A percentile compares a stretch with the other conserved stretches of the same genome.
Conservation (phyloP, 495 filamentous ascomycete species). For the Tuber melanosporum region DNA sequence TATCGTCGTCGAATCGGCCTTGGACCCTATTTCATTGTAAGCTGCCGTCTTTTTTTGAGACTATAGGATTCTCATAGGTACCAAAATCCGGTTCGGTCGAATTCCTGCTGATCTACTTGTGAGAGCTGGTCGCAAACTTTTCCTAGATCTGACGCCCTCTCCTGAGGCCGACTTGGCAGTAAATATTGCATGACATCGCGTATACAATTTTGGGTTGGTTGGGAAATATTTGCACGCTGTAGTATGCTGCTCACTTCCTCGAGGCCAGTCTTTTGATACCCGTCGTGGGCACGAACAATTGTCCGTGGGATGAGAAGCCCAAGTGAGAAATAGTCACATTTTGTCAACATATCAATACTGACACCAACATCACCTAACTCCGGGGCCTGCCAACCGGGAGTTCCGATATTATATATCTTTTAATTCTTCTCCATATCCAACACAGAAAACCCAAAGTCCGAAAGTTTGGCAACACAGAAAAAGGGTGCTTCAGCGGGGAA, state of each 20-base stretch:
- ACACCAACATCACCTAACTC: slow-evolving; percentile 18
- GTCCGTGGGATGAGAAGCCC: slow-evolving; percentile 18
- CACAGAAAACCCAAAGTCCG: slow-evolving; percentile 42
- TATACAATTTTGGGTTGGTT: neutral
- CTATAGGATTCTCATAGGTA: neutral
- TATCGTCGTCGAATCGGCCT: slow-evolving; percentile 16
- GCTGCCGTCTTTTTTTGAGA: neutral
- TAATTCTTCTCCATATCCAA: neutral
- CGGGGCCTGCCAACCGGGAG: slow-evolving; percentile 18
- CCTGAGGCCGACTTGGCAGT: slow-evolving; percentile 3
- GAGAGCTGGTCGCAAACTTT: slow-evolving; percentile 4
- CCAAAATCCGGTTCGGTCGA: slow-evolving; percentile 12
- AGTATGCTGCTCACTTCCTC: slow-evolving; percentile 2
- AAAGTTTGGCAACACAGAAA: slow-evolving; percentile 29
- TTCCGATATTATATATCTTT: slow-evolving; percentile 14
- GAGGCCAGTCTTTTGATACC: neutral
- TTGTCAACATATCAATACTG: slow-evolving; percentile 7
- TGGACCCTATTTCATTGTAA: slow-evolving; percentile 8
- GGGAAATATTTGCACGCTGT: neutral
- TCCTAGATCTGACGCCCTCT: slow-evolving; percentile 9
- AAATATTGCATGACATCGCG: slow-evolving; percentile 9
- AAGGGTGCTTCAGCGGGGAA: slow-evolving; percentile 39
- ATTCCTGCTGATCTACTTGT: neutral
- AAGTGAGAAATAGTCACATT: slow-evolving; percentile 23
- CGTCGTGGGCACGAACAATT: neutral